Conservation (phyloP, 345 rosid genomes). For the Eucalyptus marginata region DNA sequence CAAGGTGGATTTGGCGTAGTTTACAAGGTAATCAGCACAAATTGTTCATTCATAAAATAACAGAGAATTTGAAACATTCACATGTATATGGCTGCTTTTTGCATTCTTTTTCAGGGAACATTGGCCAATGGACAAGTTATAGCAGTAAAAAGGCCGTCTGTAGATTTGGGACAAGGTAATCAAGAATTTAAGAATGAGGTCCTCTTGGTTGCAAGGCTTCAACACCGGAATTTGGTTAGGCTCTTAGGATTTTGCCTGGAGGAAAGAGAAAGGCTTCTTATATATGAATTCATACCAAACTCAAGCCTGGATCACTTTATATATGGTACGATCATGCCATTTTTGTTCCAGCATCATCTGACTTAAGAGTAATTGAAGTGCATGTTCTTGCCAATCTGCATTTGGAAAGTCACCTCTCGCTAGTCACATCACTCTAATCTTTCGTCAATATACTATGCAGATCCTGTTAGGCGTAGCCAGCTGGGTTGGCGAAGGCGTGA, state of each 20-base stretch:
- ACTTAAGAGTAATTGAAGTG: neutral
- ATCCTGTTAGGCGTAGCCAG: neutral
- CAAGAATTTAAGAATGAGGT: neutral
- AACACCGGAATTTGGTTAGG: neutral
- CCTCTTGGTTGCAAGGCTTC: neutral
- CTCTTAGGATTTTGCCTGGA: neutral
- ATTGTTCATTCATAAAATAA: neutral
- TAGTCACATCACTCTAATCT: neutral
- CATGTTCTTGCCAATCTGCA: neutral
- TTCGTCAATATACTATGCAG: neutral
- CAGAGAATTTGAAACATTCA: neutral
- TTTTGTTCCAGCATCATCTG: neutral
- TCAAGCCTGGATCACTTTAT: neutral
- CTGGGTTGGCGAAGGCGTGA: neutral
- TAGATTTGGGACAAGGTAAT: neutral
- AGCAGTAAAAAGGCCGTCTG: neutral
- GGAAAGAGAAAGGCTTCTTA: neutral
- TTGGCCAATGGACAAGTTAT: neutral
- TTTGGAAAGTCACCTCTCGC: rapidly evolving
- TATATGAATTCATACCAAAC: neutral
- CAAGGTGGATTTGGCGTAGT: neutral
- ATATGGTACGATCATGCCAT: neutral
- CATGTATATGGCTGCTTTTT: neutral
- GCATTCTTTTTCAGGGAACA: neutral
- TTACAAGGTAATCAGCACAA: neutral